These are phyloP conservation scores for Colletotrichum musae DNA, from an alignment of 2,329 filamentous ascomycete species.

Conservation along the genomic window DNA sequence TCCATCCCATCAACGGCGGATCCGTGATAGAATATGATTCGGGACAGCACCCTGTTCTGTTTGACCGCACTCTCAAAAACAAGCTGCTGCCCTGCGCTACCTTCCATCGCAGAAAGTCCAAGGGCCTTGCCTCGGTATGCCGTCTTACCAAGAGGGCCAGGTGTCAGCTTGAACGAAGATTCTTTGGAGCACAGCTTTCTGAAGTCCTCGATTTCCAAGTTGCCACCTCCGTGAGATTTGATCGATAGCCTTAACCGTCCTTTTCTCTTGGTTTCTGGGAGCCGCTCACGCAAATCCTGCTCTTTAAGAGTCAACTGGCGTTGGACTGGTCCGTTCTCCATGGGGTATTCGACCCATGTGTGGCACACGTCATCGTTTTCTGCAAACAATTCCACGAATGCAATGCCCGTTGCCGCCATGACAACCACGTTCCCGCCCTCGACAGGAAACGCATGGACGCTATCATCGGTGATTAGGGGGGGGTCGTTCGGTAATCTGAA, in stretches of 20 bases:
- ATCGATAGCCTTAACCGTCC: constrained; percentile 79
- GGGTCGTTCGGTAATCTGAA: constrained; percentile 87
- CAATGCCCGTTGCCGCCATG: constrained; percentile 85
- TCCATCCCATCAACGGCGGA: constrained; percentile 83
- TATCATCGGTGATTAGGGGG: constrained; percentile 75
- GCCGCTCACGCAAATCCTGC: constrained; percentile 76
- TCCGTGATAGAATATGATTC: constrained; percentile 83
- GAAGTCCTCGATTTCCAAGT: constrained; percentile 84
- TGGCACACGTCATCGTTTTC: constrained; percentile 87
- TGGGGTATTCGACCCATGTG: constrained; percentile 84
- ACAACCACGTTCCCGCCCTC: constrained; percentile 83
- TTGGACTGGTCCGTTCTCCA: constrained; percentile 73
- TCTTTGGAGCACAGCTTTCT: constrained; percentile 78
- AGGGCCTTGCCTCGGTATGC: constrained; percentile 84
- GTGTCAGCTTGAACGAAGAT: constrained; percentile 81
- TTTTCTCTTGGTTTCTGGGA: constrained; percentile 82
- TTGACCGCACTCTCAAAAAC: constrained; percentile 79
- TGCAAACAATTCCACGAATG: constrained; percentile 85
- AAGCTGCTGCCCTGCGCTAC: constrained; percentile 78
- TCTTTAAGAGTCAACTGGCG: constrained; percentile 84
- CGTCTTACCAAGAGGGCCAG: constrained; percentile 70
- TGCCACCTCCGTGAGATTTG: constrained; percentile 82
- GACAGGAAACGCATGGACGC: constrained; percentile 88
- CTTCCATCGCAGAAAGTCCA: constrained; percentile 80
- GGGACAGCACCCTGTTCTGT: constrained; percentile 80